Evolutionary conservation across 2,329 filamentous ascomycete species (phyloP), one percentile per base, ranked within the genome.

Genomic region (Diplodia scrobiculata): DNA sequence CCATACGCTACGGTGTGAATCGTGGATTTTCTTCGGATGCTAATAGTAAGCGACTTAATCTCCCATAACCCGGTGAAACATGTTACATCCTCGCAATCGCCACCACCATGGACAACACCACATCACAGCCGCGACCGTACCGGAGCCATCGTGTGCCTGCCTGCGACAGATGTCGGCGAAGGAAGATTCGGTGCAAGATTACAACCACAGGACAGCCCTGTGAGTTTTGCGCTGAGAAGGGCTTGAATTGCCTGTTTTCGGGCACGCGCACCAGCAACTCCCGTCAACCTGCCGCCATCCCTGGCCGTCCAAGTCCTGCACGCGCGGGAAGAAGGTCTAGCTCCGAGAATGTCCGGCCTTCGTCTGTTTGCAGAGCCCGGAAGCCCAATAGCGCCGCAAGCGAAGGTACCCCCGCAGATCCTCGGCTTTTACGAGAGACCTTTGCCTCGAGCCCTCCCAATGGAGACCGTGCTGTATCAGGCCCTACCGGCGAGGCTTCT

Each of bases 121-220:
- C 63, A 21, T 52, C 17, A 25, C 75, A 76, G 65, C 74, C 72
- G 66, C 71, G 79, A 66, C 78, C 78, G 21, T 80, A 80, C 68
- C 77, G 78, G 48, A 79, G 77, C 29, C 78, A 79, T 70, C 77
- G 77, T 68, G 74, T 79, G 19, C 78, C 78, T n/a, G 78, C 78
- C 41, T 79, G 78, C 69, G 75, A 73, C 25, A 70, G 74, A 67
- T 80, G 78, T 69, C 75, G 78, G 13, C 76, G 75, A 34, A 73
- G 79, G 32, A 80, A 80, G 66, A 77, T 79, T 34, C 74, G 77
- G 41, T 80, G 78, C 72, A 74, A 78, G 38, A 76, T 79, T 55
- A 76, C 79, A 48, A 73, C 77, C n/a, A 72, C 74, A 5, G 75
- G 74, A 51, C 73, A 76, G 63, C 72, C 76, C 64, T 79, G 79